phyloP scores from a whole-genome alignment of 352 stramenopile genomes.

The Pythium brassicae region DNA sequence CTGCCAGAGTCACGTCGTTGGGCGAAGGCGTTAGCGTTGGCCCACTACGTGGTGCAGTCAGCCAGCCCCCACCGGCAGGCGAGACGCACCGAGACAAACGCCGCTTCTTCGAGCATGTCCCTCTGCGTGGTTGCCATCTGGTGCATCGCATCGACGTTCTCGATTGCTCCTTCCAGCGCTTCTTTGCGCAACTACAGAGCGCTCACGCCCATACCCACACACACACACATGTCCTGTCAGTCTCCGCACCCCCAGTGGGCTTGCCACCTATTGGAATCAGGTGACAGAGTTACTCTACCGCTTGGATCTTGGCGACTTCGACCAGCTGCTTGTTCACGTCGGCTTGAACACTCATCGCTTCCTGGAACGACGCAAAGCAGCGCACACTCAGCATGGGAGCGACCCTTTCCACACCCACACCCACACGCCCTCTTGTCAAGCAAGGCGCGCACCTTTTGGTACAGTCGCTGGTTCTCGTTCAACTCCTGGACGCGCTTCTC shows the following conservation, averaged over 20 bases:
- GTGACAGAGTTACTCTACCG: conserved; percentile 27
- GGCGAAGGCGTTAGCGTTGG: too few species aligned
- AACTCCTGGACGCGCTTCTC: conserved; percentile 49
- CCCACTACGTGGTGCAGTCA: too few species aligned
- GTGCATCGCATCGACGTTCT: conserved; percentile 65
- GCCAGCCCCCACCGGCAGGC: too few species aligned
- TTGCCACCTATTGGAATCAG: neutral
- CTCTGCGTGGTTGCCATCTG: conserved; percentile 62
- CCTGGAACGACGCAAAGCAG: conserved; percentile 6
- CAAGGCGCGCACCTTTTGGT: conserved; percentile 30
- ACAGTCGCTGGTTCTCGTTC: conserved; percentile 52
- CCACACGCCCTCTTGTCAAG: too few species aligned
- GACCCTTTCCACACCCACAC: too few species aligned
- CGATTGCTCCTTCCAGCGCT: conserved; percentile 56
- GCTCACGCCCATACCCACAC: neutral
- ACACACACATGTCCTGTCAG: neutral
- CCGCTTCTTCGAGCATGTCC: conserved; percentile 67
- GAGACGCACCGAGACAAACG: conserved; percentile 63
- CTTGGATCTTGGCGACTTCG: conserved; percentile 59
- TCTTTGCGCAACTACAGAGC: conserved; percentile 63
- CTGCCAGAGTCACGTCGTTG: too few species aligned
- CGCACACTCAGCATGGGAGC: too few species aligned
- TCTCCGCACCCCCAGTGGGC: too few species aligned
- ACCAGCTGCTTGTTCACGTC: conserved; percentile 64
- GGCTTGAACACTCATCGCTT: conserved; percentile 48